These are phyloP conservation scores for Dissoconium aciculare DNA, from an alignment of 2,329 filamentous ascomycete genomes.

Conservation along the genomic window DNA sequence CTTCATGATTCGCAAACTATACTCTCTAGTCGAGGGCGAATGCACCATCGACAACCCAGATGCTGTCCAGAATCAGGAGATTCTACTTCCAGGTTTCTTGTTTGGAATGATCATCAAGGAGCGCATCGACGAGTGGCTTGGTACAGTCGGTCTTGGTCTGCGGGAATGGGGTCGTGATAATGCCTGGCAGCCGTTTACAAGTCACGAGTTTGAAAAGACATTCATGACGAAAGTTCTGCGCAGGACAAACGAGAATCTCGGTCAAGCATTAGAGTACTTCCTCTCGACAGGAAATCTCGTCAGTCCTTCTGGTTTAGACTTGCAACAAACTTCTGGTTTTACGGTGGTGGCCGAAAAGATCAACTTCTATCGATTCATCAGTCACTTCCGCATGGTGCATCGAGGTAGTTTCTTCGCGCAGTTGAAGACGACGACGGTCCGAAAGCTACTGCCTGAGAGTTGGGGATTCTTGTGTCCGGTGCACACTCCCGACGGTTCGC, in stretches of 20 bases:
- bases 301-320: constrained; percentile 78
- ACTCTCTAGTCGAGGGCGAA: constrained; percentile 80
- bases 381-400: constrained; percentile 98
- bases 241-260: constrained; percentile 76
- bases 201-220: constrained; percentile 61
- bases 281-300: constrained; percentile 87
- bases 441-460: constrained; percentile 87
- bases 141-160: constrained; percentile 36
- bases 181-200: constrained; percentile 48
- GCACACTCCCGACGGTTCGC: constrained; percentile 89
- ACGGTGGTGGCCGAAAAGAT: constrained; percentile 97
- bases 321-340: constrained; percentile 89
- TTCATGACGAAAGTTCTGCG: constrained; percentile 66
- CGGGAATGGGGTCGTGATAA: constrained; percentile 41
- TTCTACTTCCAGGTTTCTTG: constrained; percentile 80
- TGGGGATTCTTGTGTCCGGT: constrained; percentile 98
- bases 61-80: constrained; percentile 90
- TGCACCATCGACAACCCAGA: constrained; percentile 92
- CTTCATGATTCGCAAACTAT: constrained; percentile 94
- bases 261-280: constrained; percentile 82
- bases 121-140: constrained; percentile 75
- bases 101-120: constrained; percentile 96
- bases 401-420: constrained; percentile 98
- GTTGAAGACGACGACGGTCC: constrained; percentile 88
- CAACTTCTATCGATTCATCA: constrained; percentile 96